phyloP scores from a whole-genome alignment of 495 filamentous ascomycete species.

The Friedmanniomyces endolithicus region DNA sequence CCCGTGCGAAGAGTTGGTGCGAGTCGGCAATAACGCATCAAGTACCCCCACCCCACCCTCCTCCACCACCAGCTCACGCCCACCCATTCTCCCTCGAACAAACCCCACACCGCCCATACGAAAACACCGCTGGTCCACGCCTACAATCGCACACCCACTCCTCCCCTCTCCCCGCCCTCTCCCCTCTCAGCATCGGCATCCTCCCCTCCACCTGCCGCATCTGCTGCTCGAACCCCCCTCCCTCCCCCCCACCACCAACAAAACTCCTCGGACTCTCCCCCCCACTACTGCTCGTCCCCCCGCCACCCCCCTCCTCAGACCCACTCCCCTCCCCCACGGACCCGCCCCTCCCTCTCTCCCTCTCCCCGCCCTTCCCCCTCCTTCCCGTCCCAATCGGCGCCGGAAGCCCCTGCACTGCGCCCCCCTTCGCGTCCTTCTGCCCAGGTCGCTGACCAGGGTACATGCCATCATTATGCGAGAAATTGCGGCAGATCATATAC shows the following conservation, averaged over 20 bases:
- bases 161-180: background rate
- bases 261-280: conserved; percentile 45
- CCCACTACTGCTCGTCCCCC: conserved; percentile 37
- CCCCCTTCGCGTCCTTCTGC: conserved; percentile 55
- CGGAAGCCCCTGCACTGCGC: conserved; percentile 76
- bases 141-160: conserved; percentile 15
- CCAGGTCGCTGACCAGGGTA: conserved; percentile 54
- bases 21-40: no score
- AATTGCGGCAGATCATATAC: conserved; percentile 96
- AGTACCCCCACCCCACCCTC: no score
- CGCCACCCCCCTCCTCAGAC: no score
- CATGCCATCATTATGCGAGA: conserved; percentile 97
- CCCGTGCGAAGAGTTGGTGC: no score
- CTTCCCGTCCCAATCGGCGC: conserved; percentile 56
- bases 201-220: conserved; percentile 17
- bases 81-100: conserved; percentile 16
- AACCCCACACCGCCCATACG: conserved; percentile 12
- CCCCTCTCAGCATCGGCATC: conserved; percentile 3
- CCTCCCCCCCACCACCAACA: conserved; percentile 43
- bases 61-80: conserved; percentile 1
- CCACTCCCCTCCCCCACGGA: conserved; percentile 17
- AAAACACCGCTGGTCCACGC: conserved; percentile 5
- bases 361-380: conserved; percentile 18
- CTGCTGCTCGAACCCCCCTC: conserved; percentile 28
- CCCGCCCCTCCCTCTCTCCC: conserved; percentile 29